A percentile compares a stretch with the other conserved stretches of the same genome.
Evolutionary conservation across 1,284 basidiomycete genomes (phyloP).

Genomic region (Bondarzewia mesenterica): DNA sequence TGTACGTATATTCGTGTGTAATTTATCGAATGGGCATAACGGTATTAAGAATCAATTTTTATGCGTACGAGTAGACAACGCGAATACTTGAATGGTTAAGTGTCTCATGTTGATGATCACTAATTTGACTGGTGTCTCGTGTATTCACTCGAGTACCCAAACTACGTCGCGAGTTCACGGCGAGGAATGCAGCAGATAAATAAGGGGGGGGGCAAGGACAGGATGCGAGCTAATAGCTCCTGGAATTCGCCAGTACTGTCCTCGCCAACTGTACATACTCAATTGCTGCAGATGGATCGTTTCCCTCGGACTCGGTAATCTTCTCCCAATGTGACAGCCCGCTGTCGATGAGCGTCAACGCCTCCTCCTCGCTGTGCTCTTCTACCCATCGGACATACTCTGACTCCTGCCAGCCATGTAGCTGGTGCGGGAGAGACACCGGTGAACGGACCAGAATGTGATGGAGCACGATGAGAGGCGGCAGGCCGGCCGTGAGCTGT

Average conservation of each 20-base stretch:
- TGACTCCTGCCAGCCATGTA: slow-evolving; percentile 87
- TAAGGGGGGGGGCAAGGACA: no score
- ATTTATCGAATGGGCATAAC: no score
- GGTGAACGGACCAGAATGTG: slow-evolving; percentile 89
- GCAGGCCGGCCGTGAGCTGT: slow-evolving; percentile 62
- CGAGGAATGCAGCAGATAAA: no score
- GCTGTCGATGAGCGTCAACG: slow-evolving; percentile 62
- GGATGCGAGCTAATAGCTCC: no score
- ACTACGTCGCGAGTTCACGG: no score
- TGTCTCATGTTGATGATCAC: no score
- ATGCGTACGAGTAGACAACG: no score
- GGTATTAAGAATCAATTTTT: no score
- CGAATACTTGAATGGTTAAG: no score
- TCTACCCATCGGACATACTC: slow-evolving; percentile 89
- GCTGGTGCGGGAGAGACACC: slow-evolving; percentile 74
- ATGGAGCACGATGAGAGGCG: slow-evolving; percentile 80
- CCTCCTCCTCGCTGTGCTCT: slow-evolving; percentile 67
- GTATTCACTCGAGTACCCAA: no score
- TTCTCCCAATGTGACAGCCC: slow-evolving; percentile 71
- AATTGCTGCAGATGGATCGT: slow-evolving; percentile 30
- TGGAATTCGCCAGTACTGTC: slow-evolving; percentile 40
- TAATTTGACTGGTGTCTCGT: no score
- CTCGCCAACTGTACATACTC: slow-evolving; percentile 63
- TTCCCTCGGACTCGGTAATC: slow-evolving; percentile 43
- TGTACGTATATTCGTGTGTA: no score